Conservation (phyloP, 2,329 filamentous ascomycete species). For the Colletotrichum navitas region DNA sequence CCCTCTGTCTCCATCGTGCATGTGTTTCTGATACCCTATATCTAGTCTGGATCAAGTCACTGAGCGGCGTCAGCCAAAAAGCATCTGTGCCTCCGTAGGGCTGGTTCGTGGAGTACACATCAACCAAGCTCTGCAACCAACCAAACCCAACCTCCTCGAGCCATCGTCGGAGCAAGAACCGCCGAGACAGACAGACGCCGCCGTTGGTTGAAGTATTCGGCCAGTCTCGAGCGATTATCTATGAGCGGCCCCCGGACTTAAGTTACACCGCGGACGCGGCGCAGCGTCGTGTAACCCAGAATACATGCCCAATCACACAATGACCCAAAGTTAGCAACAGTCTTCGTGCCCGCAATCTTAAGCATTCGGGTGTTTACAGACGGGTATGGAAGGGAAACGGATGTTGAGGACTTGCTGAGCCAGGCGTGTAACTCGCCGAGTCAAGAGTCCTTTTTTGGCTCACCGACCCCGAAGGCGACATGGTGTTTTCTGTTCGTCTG, state of each 20-base stretch:
- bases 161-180: not conserved
- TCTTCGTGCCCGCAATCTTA: constrained; percentile 12
- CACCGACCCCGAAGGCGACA: not conserved
- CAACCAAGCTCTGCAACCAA: not conserved
- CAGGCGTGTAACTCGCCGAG: not conserved
- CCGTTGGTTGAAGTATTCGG: not conserved
- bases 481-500: not conserved
- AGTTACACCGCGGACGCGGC: not conserved
- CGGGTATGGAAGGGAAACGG: not conserved
- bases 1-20: not conserved
- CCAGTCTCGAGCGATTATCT: too few relatives aligned
- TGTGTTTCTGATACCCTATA: not conserved
- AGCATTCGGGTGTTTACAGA: constrained; percentile 17
- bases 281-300: not conserved
- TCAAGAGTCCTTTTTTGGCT: not conserved
- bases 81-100: not conserved
- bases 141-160: not conserved
- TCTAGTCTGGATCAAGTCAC: not conserved
- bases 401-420: not conserved
- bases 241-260: not conserved
- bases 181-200: not conserved
- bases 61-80: not conserved
- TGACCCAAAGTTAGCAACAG: not conserved
- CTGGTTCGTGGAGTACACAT: not conserved
- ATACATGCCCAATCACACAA: not conserved